Evolutionary conservation across 2,329 filamentous ascomycete species (phyloP), one percentile per base, ranked within the genome.

Genomic region (Apiospora kogelbergensis): DNA sequence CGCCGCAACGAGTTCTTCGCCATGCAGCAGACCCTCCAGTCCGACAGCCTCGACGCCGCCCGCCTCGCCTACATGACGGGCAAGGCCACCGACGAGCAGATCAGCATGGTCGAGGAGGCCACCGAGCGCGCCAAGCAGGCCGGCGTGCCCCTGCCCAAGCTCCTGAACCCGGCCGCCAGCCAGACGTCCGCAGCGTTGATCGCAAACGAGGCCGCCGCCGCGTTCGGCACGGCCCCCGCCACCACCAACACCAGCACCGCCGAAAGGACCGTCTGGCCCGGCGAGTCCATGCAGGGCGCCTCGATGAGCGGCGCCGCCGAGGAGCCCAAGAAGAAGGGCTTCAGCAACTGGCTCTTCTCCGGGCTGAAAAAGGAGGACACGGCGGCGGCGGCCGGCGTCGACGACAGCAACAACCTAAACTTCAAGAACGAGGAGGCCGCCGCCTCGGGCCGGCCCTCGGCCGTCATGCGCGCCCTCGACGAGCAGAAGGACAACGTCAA

Each of bases 1-100:
- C 86, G 87, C 74, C 87, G 86, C 75, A 80, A 79, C 75, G 88
- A 90, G 77, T 90, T 88, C 81, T 76, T 86, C 74, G 84, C 86
- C 69, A 81, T 86, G 68, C 86, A 89, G 75, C 83, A 83, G 78
- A 80, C 83, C 70, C 80, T 89, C 76, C 83, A 84, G 66, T 83
- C 82, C 74, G 86, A 89, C 79, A 82, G 83, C 72, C 84, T 90
- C 68, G 84, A 86, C 72, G 83, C 84, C 71, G 88, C 88, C 66
- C 87, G 88, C 40, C 80, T 90, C 22, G 87, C 88, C 70, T 90
- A 88, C 80, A 86, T 90, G 81, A 85, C 84, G 71, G 86, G 86
- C 75, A 81, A 83, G 44, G 88, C 88, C 33, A 86, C 84, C 68
- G 83, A 85, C 60, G 86, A 88, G 63, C 88, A 90, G 77, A 82